Evolutionary conservation across 495 filamentous ascomycete species (phyloP).

Genomic region (Chlorociboria aeruginascens): DNA sequence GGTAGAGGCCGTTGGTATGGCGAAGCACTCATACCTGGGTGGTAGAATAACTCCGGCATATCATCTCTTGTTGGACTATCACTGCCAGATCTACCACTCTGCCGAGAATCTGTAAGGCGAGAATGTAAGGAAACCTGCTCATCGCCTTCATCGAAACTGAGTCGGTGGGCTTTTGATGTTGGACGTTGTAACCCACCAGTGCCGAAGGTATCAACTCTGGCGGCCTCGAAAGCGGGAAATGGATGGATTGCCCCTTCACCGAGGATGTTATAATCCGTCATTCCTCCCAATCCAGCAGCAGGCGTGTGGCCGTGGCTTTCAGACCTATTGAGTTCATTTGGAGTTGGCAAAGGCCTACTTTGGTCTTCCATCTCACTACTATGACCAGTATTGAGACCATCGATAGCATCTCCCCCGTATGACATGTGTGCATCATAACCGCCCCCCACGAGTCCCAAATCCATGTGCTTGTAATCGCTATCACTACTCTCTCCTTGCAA

Average conservation of each 20-base stretch:
- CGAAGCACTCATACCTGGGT: conserved; percentile 50
- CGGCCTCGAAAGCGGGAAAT: conserved; percentile 39
- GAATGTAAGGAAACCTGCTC: conserved; percentile 35
- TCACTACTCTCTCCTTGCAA: conserved; percentile 47
- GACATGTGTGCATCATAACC: conserved; percentile 61
- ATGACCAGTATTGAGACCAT: conserved; percentile 17
- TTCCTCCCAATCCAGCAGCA: conserved; percentile 14
- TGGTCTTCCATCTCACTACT: conserved; percentile 22
- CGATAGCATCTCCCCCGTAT: conserved; percentile 48
- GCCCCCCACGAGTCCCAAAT: conserved; percentile 61
- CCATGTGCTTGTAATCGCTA: conserved; percentile 58
- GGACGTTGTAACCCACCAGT: conserved; percentile 69
- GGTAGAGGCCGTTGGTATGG: conserved; percentile 52
- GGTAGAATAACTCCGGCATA: conserved; percentile 86
- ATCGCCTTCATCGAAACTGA: conserved; percentile 93
- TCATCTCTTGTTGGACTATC: conserved; percentile 49
- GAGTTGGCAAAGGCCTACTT: conserved; percentile 19
- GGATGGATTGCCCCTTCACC: conserved; percentile 44
- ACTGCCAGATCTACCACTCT: conserved; percentile 25
- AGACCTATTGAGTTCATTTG: conserved; percentile 22
- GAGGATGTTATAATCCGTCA: conserved; percentile 28
- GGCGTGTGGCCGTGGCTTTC: conserved; percentile 31
- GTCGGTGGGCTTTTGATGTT: conserved; percentile 41
- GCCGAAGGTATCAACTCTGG: conserved; percentile 55
- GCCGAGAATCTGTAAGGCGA: conserved; percentile 25